Conservation (phyloP, 208 protist species). For the Phytomonas francai region DNA sequence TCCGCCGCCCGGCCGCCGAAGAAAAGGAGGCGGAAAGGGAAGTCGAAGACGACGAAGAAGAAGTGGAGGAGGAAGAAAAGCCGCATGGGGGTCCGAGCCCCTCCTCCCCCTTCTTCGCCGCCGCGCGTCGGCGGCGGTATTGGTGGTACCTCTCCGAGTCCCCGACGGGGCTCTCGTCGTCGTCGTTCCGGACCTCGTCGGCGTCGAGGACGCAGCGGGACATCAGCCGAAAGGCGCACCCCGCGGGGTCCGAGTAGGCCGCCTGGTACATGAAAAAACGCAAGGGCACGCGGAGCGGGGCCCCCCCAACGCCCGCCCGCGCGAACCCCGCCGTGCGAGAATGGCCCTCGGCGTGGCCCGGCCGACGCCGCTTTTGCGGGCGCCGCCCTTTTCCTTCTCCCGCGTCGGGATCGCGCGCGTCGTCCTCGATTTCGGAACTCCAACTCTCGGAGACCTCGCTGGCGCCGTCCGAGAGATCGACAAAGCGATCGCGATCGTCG, state of each 20-base stretch:
- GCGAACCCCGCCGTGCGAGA: background rate
- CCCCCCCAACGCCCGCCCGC: background rate
- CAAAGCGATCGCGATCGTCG: too few species aligned
- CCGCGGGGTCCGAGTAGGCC: constrained; percentile 36
- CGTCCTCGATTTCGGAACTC: background rate
- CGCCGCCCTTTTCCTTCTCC: background rate
- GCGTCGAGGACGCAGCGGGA: constrained; percentile 48
- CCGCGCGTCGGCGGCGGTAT: background rate
- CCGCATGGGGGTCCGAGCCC: too few species aligned
- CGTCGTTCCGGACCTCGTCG: constrained; percentile 25
- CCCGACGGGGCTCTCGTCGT: constrained; percentile 14
- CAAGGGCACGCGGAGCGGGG: constrained; percentile 15
- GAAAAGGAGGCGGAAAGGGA: too few species aligned
- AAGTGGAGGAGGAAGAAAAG: too few species aligned
- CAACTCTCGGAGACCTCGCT: background rate
- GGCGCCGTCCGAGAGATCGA: background rate
- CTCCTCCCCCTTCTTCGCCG: background rate
- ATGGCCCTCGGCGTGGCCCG: background rate
- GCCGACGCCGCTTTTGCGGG: background rate
- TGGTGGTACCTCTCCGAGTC: background rate
- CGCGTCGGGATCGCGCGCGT: background rate
- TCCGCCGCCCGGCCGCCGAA: background rate
- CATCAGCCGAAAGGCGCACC: constrained; percentile 53
- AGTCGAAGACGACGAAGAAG: too few species aligned
- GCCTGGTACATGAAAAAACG: constrained; percentile 45